Evolutionary conservation across 306 rosid species (phyloP).

Genomic region (Ormosia emarginata): DNA sequence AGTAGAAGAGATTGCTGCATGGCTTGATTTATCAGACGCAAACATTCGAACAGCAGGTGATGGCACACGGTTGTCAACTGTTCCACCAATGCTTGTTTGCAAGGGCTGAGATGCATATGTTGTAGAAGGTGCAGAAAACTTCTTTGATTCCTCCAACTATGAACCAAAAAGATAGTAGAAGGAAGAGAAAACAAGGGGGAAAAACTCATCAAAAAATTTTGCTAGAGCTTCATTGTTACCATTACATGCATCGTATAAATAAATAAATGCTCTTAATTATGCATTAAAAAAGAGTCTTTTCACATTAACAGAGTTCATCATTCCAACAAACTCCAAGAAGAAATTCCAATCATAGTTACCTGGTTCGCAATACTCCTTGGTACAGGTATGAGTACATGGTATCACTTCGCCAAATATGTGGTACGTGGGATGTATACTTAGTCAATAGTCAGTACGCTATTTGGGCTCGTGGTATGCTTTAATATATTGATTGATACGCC

Average conservation of each 20-base stretch:
- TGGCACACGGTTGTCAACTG: constrained; percentile 55
- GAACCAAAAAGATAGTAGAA: constrained; percentile 2
- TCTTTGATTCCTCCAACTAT: constrained; percentile 93
- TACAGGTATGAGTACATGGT: too few species aligned
- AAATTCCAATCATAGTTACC: not conserved
- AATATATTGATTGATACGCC: too few species aligned
- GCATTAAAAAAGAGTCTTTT: not conserved
- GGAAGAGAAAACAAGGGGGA: not conserved
- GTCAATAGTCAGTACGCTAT: too few species aligned
- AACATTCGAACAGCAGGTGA: constrained; percentile 48
- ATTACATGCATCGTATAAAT: not conserved
- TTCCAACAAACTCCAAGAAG: not conserved
- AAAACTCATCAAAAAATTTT: not conserved
- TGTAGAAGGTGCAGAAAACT: constrained; percentile 56
- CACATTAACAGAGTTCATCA: not conserved
- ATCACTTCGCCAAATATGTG: too few species aligned
- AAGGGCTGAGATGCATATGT: constrained; percentile 59
- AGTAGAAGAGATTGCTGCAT: constrained; percentile 39
- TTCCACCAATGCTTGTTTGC: constrained; percentile 45
- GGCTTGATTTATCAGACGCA: constrained; percentile 54
- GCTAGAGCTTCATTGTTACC: not conserved
- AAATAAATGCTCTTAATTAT: not conserved
- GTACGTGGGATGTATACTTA: too few species aligned
- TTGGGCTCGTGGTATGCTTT: too few species aligned
- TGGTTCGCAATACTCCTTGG: too few species aligned